Percentiles rank a stretch among this genome's conserved stretches.
Conservation (phyloP, 2,329 filamentous ascomycete genomes). For the Apiospora rasikravindrae region DNA sequence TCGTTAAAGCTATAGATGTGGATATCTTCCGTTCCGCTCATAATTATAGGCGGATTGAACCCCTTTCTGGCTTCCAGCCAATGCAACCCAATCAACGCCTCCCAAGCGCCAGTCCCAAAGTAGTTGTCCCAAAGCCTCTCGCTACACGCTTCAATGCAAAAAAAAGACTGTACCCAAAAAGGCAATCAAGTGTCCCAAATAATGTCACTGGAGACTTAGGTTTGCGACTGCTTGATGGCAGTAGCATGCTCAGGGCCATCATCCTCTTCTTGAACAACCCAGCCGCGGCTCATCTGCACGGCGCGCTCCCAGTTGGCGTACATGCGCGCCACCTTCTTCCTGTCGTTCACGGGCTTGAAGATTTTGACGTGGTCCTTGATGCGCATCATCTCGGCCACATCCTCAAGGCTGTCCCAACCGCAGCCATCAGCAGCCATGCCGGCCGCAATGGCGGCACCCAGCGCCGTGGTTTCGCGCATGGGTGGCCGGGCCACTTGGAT, state of each 20-base stretch:
- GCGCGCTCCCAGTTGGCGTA: slow-evolving; percentile 62
- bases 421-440: slow-evolving; percentile 77
- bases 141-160: slow-evolving; percentile 8
- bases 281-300: slow-evolving; percentile 63
- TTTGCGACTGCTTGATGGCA: not conserved
- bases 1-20: not conserved
- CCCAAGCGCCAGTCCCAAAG: not conserved
- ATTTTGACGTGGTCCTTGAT: slow-evolving; percentile 72
- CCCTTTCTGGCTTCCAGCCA: not conserved
- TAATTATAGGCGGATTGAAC: slow-evolving; percentile 1
- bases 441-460: slow-evolving; percentile 87
- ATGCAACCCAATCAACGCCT: slow-evolving; percentile 5
- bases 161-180: not conserved
- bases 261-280: slow-evolving; percentile 47
- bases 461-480: slow-evolving; percentile 89
- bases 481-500: slow-evolving; percentile 83
- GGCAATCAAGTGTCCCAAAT: not conserved
- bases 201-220: not conserved
- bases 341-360: slow-evolving; percentile 70
- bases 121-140: not conserved
- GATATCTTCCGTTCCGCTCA: slow-evolving; percentile 12
- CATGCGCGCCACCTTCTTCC: slow-evolving; percentile 46
- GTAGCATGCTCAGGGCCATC: slow-evolving; percentile 25
- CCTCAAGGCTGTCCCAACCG: slow-evolving; percentile 77
- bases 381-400: slow-evolving; percentile 68